Evolutionary conservation across 495 filamentous ascomycete species (phyloP).

Genomic region (Aspergillus baeticus): DNA sequence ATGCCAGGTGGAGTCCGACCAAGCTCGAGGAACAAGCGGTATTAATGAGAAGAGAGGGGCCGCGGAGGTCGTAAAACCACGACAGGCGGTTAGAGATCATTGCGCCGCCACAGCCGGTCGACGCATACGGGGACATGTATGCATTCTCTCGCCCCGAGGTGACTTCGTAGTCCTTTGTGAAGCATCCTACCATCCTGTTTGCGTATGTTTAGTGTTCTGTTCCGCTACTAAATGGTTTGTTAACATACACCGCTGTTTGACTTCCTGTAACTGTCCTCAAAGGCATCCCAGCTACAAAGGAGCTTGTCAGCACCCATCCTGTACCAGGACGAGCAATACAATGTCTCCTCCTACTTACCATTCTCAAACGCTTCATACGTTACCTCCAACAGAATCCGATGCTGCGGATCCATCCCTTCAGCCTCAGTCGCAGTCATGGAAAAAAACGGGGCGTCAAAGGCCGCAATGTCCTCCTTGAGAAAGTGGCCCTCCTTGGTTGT

Average conservation of each 20-base stretch:
- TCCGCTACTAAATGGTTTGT: conserved; percentile 26
- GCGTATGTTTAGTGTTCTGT: no score
- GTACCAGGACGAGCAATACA: background rate
- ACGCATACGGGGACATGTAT: background rate
- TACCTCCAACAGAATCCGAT: conserved; percentile 49
- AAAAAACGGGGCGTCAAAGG: conserved; percentile 51
- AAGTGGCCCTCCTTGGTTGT: conserved; percentile 40
- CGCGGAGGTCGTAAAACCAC: background rate
- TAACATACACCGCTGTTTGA: conserved; percentile 2
- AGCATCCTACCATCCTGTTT: conserved; percentile 17
- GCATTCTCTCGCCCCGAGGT: background rate
- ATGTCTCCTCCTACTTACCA: conserved; percentile 7
- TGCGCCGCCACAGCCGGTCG: background rate
- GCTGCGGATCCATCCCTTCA: conserved; percentile 38
- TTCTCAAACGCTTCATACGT: conserved; percentile 59
- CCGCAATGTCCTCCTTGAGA: conserved; percentile 28
- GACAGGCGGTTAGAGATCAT: background rate
- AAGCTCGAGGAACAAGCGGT: background rate
- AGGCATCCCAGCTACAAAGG: background rate
- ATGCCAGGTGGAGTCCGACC: background rate
- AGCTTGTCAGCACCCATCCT: background rate
- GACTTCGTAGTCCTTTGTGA: conserved; percentile 1
- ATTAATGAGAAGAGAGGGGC: background rate
- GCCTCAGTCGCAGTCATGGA: conserved; percentile 52
- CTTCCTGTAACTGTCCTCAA: background rate